These are phyloP conservation scores for Crinitomyces ghanaensis DNA, from an alignment of 805 yeast genomes.

Conservation along the genomic window DNA sequence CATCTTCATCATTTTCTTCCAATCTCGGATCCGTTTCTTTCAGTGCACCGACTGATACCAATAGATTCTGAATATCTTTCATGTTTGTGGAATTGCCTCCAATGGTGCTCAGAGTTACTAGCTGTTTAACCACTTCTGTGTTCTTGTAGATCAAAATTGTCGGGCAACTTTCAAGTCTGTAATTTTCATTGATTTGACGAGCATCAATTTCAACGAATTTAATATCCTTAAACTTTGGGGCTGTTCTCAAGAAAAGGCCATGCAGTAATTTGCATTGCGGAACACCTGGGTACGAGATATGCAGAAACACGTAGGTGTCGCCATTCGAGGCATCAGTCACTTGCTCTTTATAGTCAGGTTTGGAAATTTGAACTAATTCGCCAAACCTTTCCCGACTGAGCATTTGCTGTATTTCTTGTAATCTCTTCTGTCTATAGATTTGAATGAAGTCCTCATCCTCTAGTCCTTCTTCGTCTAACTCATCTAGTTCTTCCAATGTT, in stretches of 20 bases:
- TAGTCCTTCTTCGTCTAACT: constrained; percentile 82
- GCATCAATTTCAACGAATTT: constrained; percentile 92
- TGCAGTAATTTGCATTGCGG: constrained; percentile 65
- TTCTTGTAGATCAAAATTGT: constrained; percentile 74
- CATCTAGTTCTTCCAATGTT: constrained; percentile 73
- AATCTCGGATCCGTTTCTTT: constrained; percentile 57
- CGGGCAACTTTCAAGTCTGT: constrained; percentile 86
- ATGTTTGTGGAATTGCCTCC: constrained; percentile 73
- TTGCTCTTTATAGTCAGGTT: constrained; percentile 79
- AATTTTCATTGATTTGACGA: constrained; percentile 79
- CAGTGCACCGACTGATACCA: constrained; percentile 59
- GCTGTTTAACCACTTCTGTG: constrained; percentile 69
- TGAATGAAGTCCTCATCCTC: constrained; percentile 69
- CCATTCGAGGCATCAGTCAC: constrained; percentile 71
- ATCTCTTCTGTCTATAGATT: constrained; percentile 61
- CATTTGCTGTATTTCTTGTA: constrained; percentile 58
- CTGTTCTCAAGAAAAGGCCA: constrained; percentile 44
- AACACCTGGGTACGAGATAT: constrained; percentile 49
- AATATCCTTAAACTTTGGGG: constrained; percentile 63
- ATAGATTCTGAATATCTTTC: constrained; percentile 59
- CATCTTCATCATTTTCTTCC: constrained; percentile 37
- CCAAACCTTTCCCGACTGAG: constrained; percentile 56
- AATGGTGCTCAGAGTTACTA: constrained; percentile 63
- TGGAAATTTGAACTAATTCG: constrained; percentile 60
- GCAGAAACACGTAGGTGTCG: constrained; percentile 54